These are phyloP conservation scores for Lolium multiflorum DNA, from an alignment of 176 grass and related monocot genomes.

Conservation along the genomic window DNA sequence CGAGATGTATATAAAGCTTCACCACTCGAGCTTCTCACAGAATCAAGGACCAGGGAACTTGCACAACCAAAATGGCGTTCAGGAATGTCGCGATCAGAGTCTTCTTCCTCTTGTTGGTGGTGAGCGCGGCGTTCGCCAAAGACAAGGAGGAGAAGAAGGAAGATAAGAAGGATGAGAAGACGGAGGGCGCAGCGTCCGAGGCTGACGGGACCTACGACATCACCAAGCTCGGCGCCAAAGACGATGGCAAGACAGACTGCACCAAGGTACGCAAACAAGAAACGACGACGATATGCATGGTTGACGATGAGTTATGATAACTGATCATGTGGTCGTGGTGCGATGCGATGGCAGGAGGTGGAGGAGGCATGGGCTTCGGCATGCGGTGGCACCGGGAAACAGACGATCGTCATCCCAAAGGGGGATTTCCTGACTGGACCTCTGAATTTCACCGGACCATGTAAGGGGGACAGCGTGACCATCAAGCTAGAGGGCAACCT, in stretches of 20 bases:
- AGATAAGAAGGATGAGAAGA: neutral
- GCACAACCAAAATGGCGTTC: conserved; percentile 30
- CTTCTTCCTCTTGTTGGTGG: conserved; percentile 23
- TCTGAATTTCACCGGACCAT: conserved; percentile 56
- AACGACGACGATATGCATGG: neutral
- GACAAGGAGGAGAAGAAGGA: neutral
- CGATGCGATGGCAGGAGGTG: conserved; percentile 19
- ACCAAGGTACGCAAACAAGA: conserved; percentile 37
- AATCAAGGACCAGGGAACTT: neutral
- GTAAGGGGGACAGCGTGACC: conserved; percentile 45
- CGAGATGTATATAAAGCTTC: neutral
- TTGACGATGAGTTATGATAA: neutral
- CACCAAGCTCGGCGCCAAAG: conserved; percentile 37
- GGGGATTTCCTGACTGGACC: conserved; percentile 45
- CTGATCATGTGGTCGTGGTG: neutral
- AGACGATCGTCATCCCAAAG: conserved; percentile 49
- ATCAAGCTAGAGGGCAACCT: conserved; percentile 61
- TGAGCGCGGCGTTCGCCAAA: conserved; percentile 27
- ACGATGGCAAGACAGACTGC: conserved; percentile 54
- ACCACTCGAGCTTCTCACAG: neutral
- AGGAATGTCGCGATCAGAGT: neutral
- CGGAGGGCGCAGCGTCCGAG: neutral
- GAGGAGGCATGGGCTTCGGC: conserved; percentile 52
- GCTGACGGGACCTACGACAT: conserved; percentile 4
- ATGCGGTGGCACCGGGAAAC: conserved; percentile 35